Evolutionary conservation across 1,139 yeast genomes (phyloP), one percentile per base, ranked within the genome.

Genomic region (Diutina scorzettiae): DNA sequence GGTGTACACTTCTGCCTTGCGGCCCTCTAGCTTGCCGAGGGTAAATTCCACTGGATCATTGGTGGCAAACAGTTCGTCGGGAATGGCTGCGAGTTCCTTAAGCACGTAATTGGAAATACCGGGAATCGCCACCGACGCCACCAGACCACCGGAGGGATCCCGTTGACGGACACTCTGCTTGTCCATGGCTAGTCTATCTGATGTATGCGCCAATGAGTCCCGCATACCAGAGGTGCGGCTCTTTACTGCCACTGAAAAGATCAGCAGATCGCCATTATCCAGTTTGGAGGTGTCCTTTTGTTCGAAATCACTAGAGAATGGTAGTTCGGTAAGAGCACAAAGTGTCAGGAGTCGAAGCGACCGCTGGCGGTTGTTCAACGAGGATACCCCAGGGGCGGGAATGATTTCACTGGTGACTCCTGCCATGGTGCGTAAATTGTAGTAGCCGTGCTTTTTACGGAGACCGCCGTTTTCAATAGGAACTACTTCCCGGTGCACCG

Each of bases 41-140:
- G 96, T 91, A 43, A 77, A 75, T 44, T 71, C 73, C n/a, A 87
- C 66, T 0, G 95, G 96, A 47, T 64, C 62, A 40, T 57, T 59
- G 24, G 74, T 79, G 32, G 70, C 75, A 40, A 73, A 64, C 1
- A 80, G 66, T 45, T 81, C 89, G 55, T 86, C 95, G 0, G 95
- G 89, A 41, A 86, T 78, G 2, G 81, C 81, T 1, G 91, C 89
- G 43, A 84, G 66, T 52, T 79, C 85, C 41, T 78, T 79, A 42
- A 82, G 72, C 2, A 78, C 81, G 43, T 67, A 67, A 43, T 69
- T 70, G 45, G 81, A 74, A 41, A 80, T 73, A 3, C 86, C 87
- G 0, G 83, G 81, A 46, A 75, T 76, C 5, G 63, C 73, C 44
- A 58, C 69, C 1, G 72, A 66, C 42, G 59, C 16, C 20, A 28